A percentile compares a stretch with the other conserved stretches of the same genome.
Conservation (phyloP, 805 yeast species). For the Danielia reshetovae region DNA sequence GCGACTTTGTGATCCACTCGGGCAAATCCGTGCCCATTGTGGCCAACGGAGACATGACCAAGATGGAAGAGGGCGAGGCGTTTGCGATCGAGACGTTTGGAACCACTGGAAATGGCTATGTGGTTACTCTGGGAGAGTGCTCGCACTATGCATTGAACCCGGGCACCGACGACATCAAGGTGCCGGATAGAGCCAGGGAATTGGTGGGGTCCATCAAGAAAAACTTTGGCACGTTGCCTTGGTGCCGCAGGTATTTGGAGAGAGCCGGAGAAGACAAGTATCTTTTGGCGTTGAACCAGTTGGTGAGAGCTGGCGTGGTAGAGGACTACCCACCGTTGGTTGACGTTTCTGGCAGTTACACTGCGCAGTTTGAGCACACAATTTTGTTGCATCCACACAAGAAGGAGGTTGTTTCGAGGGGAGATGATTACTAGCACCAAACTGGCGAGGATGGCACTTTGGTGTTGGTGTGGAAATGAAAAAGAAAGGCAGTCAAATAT, state of each 20-base stretch:
- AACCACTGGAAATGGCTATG: conserved; percentile 92
- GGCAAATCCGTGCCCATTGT: conserved; percentile 97
- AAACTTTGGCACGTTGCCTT: conserved; percentile 91
- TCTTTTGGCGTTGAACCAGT: conserved; percentile 75
- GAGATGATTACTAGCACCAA: conserved; percentile 80
- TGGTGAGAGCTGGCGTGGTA: conserved; percentile 83
- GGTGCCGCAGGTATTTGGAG: conserved; percentile 93
- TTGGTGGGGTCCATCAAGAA: conserved; percentile 67
- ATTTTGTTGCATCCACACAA: conserved; percentile 82
- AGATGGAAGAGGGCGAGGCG: conserved; percentile 98
- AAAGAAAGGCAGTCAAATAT: too few species aligned
- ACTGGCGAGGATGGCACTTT: not conserved
- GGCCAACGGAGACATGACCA: conserved; percentile 86
- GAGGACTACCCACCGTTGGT: conserved; percentile 92
- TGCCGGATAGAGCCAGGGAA: conserved; percentile 65
- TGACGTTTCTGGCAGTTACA: conserved; percentile 79
- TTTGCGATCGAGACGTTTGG: conserved; percentile 99
- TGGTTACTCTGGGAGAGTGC: conserved; percentile 81
- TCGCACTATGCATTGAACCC: conserved; percentile 81
- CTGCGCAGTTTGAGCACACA: conserved; percentile 97
- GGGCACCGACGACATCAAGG: conserved; percentile 36
- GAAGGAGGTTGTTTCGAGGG: conserved; percentile 92
- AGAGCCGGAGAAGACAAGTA: conserved; percentile 90
- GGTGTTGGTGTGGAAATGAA: too few species aligned
- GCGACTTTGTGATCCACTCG: conserved; percentile 80